Evolutionary conservation across 1,139 yeast species (phyloP), one percentile per base, ranked within the genome.

Genomic region (Saccharomyces hybrid): DNA sequence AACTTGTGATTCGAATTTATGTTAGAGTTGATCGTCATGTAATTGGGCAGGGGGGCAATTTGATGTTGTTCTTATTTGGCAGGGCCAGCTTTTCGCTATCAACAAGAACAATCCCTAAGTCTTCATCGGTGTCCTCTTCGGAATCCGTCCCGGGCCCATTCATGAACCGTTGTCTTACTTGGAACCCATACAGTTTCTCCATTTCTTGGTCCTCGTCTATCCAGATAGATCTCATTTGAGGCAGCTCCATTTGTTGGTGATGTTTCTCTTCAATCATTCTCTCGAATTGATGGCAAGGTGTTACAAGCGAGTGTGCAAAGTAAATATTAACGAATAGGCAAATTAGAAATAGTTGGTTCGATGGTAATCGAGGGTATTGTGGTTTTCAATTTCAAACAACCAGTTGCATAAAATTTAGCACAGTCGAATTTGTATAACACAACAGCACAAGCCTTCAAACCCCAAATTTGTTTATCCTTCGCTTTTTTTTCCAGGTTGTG

Each of bases 221-320:
- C 76, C 76, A 73, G 49, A 73, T 73, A 31, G 75, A 72, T 55
- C 68, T 71, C 73, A 72, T 73, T 53, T 66, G 70, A 26, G 71
- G 71, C 26, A 67, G 29, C 50, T 38, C 44, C 24, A 38, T 38
- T 12, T 38, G 44, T 38, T 38, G 44, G 24, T 14, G 44, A 21
- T 12, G 6, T 16, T 38, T 38, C 19, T 16, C 24, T 38, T 38
- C 44, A 16, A 21, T 38, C 44, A 38, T 38, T 9, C 44, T 16
- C 19, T 38, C 11, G 24, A 38, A 38, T 38, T 38, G 16, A 38
- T 16, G 24, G 19, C 44, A 38, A 21, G 16, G 11, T 38, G 16
- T 8, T 1, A 11, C 19, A 16, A 38, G 44, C 24, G 24, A 38
- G 44, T 38, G 12, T 38, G 16, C 44, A 16, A 16, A 38, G 44